Percentiles rank a stretch among this genome's conserved stretches.
phyloP scores from a whole-genome alignment of 345 rosid species.

The rapeseed (Brassica napus) region Da-Ae NC_063434.1:9782001-9782500 shows the following conservation, averaged over 20 bases:
- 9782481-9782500: conserved; percentile 59
- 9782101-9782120: conserved; percentile 97
- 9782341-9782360: conserved; percentile 98
- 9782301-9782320: conserved; percentile 98
- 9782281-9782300: conserved; percentile 99
- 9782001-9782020: conserved; percentile 98
- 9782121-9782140: conserved; percentile 55
- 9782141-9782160: not conserved
- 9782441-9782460: conserved; percentile 99
- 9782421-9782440: conserved; percentile 95
- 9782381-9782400: conserved; percentile 97
- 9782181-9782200: not conserved
- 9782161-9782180: not conserved
- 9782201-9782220: conserved; percentile 69
- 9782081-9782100: conserved; percentile 90
- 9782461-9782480: conserved; percentile 82
- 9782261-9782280: conserved; percentile 84
- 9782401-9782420: conserved; percentile 97
- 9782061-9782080: conserved; percentile 95
- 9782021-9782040: conserved; percentile 88
- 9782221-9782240: conserved; percentile 88
- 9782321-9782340: conserved; percentile 98
- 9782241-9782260: conserved; percentile 79
- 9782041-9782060: conserved; percentile 94
- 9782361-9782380: conserved; percentile 92